phyloP scores from a whole-genome alignment of 106 monocot genomes.

The Apostasia shenzhenica region DNA sequence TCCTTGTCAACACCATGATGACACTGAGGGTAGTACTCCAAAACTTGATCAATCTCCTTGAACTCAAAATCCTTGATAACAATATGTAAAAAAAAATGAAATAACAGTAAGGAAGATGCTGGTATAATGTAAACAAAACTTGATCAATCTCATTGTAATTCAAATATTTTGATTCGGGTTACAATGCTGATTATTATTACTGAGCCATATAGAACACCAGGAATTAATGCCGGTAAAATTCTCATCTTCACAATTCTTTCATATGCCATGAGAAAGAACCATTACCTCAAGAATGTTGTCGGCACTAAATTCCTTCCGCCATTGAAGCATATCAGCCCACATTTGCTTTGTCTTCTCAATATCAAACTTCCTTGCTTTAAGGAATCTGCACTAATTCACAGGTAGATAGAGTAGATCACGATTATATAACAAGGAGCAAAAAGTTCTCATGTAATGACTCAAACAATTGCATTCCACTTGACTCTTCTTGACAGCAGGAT shows the following conservation, averaged over 20 bases:
- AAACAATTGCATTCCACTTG: no score
- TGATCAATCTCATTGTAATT: no score
- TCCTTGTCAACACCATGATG: constrained; percentile 70
- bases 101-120: not conserved
- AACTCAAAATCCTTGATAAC: constrained; percentile 40
- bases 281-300: constrained; percentile 59
- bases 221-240: no score
- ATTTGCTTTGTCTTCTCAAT: constrained; percentile 72
- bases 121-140: not conserved
- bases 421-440: not conserved
- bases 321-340: constrained; percentile 74
- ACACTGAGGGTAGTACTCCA: constrained; percentile 62
- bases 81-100: not conserved
- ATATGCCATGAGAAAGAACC: not conserved
- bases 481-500: no score
- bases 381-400: constrained; percentile 29
- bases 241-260: no score
- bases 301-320: constrained; percentile 71
- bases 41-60: constrained; percentile 48
- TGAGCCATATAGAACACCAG: no score
- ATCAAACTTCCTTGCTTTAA: constrained; percentile 64
- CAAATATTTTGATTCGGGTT: no score
- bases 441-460: not conserved
- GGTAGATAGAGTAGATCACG: not conserved
- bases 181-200: no score